These are phyloP conservation scores for Leccinum glutinopallens DNA, from an alignment of 1,284 basidiomycete genomes.

Conservation along the genomic window DNA sequence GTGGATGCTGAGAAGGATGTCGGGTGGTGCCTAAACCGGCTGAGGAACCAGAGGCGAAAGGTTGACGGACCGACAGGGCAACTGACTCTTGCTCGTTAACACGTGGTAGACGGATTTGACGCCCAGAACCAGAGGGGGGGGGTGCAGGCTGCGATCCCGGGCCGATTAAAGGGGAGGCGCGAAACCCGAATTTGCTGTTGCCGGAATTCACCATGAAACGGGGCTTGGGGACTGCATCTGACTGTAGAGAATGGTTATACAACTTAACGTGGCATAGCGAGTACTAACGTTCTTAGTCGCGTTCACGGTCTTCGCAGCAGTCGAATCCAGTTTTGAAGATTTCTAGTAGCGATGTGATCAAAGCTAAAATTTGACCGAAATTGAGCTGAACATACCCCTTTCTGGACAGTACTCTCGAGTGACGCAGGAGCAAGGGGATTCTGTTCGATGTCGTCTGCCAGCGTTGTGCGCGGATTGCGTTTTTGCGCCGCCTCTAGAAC, in stretches of 20 bases:
- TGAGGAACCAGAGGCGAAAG: not conserved
- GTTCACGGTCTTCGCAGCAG: not conserved
- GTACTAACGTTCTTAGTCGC: not conserved
- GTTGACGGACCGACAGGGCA: not conserved
- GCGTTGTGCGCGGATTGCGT: not conserved
- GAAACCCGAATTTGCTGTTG: not conserved
- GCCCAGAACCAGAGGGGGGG: not conserved
- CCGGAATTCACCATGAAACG: not conserved
- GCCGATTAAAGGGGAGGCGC: not conserved
- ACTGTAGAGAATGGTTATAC: not conserved
- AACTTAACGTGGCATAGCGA: not conserved
- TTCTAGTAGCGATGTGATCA: not conserved
- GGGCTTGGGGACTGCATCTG: not conserved
- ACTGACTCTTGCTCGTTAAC: not conserved
- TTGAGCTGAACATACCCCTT: not conserved
- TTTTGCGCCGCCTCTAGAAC: not conserved
- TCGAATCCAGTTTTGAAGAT: not conserved
- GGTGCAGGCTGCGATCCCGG: not conserved
- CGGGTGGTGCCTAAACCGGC: not conserved
- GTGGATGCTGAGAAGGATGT: not conserved
- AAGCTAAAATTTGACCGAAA: not conserved
- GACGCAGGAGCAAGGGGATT: slow-evolving; percentile 1
- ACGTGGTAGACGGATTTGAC: not conserved
- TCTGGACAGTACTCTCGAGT: not conserved
- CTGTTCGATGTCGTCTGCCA: not conserved